These are phyloP conservation scores for Rhizophagus prolifer DNA, from an alignment of 192 early-diverging fungal species.

Conservation along the genomic window DNA sequence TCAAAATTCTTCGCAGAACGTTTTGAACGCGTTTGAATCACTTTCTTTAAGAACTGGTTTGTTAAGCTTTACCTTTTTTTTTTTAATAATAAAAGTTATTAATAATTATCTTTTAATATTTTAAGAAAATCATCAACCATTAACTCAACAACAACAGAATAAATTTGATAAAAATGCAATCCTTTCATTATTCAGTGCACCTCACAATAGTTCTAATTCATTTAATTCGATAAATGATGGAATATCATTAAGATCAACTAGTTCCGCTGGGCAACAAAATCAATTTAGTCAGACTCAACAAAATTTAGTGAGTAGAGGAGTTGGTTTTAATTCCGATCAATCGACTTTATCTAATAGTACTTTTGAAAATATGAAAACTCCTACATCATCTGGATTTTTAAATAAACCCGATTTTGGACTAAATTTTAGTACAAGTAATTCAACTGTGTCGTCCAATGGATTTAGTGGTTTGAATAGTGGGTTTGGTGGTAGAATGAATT, in stretches of 20 bases:
- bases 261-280: background rate
- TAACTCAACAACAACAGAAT: background rate
- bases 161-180: slow-evolving; percentile 19
- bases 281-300: background rate
- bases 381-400: background rate
- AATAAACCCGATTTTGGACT: background rate
- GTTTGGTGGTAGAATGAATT: background rate
- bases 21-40: background rate
- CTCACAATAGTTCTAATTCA: background rate
- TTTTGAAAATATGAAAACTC: background rate
- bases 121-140: background rate
- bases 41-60: background rate
- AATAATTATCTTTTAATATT: background rate
- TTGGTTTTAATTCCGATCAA: background rate
- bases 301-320: background rate
- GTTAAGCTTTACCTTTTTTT: background rate
- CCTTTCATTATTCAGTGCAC: background rate
- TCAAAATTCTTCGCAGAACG: background rate
- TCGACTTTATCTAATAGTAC: background rate
- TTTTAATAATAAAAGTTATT: background rate
- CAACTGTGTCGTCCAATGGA: background rate
- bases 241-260: background rate
- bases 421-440: background rate
- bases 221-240: background rate
- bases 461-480: background rate